phyloP scores from a whole-genome alignment of 139 green algal species.

The Desmodesmus armatus region DNA sequence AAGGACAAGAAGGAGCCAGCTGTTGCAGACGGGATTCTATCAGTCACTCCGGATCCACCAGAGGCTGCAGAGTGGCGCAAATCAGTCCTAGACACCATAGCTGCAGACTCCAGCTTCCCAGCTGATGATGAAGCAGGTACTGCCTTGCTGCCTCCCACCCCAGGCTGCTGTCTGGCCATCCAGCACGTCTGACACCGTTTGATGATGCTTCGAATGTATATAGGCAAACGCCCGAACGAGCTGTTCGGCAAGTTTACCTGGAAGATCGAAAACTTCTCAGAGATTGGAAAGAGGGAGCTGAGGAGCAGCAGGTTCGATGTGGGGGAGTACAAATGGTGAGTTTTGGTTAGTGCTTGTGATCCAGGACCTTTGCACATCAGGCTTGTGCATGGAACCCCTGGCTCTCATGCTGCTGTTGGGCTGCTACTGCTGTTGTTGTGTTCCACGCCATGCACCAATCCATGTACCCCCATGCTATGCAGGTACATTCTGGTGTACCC shows the following conservation, averaged over 20 bases:
- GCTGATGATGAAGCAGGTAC: constrained; percentile 81
- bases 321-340: constrained; percentile 95
- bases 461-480: no score
- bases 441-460: no score
- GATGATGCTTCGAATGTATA: not conserved
- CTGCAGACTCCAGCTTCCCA: constrained; percentile 75
- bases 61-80: constrained; percentile 82
- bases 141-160: not conserved
- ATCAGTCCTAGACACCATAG: constrained; percentile 71
- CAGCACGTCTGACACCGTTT: not conserved
- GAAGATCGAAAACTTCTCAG: constrained; percentile 96
- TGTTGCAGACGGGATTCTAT: constrained; percentile 80
- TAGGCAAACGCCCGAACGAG: constrained; percentile 75
- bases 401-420: not conserved
- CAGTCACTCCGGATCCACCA: constrained; percentile 81
- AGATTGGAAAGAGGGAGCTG: constrained; percentile 95
- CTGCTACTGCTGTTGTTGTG: not conserved
- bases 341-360: no score
- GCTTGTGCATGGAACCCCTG: not conserved
- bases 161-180: not conserved
- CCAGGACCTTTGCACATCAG: not conserved
- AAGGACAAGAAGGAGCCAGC: constrained; percentile 79
- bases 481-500: constrained; percentile 85
- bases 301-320: constrained; percentile 94
- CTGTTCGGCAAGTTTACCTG: constrained; percentile 99